A percentile compares a stretch with the other conserved stretches of the same genome.
Conservation (phyloP, 2,329 filamentous ascomycete species). For the Metarhizium robertsii region DNA sequence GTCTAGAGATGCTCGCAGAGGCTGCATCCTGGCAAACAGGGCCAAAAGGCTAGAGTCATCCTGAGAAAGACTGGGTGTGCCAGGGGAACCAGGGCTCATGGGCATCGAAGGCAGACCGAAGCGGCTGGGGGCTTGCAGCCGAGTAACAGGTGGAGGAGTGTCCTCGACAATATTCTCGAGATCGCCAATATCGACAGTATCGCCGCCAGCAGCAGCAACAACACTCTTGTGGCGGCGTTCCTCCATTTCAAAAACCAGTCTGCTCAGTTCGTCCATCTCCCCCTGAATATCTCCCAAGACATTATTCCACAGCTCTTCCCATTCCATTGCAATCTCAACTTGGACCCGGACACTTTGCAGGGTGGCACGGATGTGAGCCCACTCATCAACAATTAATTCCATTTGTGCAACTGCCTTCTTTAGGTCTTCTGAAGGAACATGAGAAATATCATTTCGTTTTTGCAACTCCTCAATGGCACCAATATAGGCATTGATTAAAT, state of each 20-base stretch:
- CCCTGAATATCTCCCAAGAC: slow-evolving; percentile 88
- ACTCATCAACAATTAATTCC: slow-evolving; percentile 76
- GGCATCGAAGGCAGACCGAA: slow-evolving; percentile 61
- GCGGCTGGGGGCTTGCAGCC: slow-evolving; percentile 49
- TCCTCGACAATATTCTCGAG: slow-evolving; percentile 92
- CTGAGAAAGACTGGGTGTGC: slow-evolving; percentile 47
- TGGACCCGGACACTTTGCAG: slow-evolving; percentile 76
- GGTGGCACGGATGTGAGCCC: slow-evolving; percentile 70
- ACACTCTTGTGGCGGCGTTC: slow-evolving; percentile 80
- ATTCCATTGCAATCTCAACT: slow-evolving; percentile 96
- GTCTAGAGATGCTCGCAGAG: slow-evolving; percentile 82
- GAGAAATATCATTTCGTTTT: slow-evolving; percentile 62
- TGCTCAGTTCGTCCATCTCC: slow-evolving; percentile 70
- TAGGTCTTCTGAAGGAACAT: slow-evolving; percentile 62
- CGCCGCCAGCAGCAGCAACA: slow-evolving; percentile 50
- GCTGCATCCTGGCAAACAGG: slow-evolving; percentile 91
- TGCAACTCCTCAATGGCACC: slow-evolving; percentile 90
- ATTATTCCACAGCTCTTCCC: slow-evolving; percentile 93
- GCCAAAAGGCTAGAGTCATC: slow-evolving; percentile 85
- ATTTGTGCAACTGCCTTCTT: slow-evolving; percentile 74
- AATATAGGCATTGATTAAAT: slow-evolving; percentile 85
- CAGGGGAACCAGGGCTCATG: slow-evolving; percentile 50
- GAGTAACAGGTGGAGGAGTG: slow-evolving; percentile 49
- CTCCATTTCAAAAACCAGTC: slow-evolving; percentile 94
- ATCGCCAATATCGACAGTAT: slow-evolving; percentile 72